Base-by-base conservation (phyloP, 2,329 filamentous ascomycete species). In the Samsoniella hepiali region DNA sequence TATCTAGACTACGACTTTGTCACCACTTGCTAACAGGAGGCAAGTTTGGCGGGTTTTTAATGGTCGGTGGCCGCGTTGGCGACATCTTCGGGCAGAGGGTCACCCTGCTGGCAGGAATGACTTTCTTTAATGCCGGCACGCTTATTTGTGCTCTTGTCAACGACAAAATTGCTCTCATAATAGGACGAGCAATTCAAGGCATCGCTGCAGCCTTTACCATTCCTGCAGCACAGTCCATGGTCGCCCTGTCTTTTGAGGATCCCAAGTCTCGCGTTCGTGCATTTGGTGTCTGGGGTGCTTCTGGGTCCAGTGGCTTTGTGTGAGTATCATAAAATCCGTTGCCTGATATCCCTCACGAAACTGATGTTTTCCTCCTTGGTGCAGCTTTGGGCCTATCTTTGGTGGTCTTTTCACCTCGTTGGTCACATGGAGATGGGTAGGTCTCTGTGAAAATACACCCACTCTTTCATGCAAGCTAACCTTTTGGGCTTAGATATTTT, bases 261-360 rank as follows among this genome's bases (percentile, higher is more conserved):
- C 38, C 64, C 5, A 38, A 56, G 27, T 31, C 38, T 34, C 64
- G 64, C 22, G 38, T 64, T 53, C 63, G 64, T 45, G 64, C 64
- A n/a, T 64, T 64, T 15, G 62, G 50, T 6, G 50, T 59, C 5
- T 65, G 64, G 64, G 64, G 62, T n/a, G 64, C 64, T 5, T 51
- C 62, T 10, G 64, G 64, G n/a, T 65, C 62, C 3, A 64, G 53
- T 17, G 64, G 64, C 9, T 65, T 65, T 40, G 62, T 65, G 62
- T 64, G 36, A 44, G 64, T 38, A 22, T 31, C 3, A 27, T 7
- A 1, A 31, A 29, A 15, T 42, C 22, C 27, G 11, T n/a, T 11
- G 7, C 9, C 4, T 34, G 3, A 11, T 5, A 40, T 34, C 0
- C 5, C 34, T 11, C 15, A 1, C 13, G 15, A 40, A 15, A 34